Base-by-base conservation (phyloP, 2,329 filamentous ascomycete species). In the Lasiodiplodia citricola region DNA sequence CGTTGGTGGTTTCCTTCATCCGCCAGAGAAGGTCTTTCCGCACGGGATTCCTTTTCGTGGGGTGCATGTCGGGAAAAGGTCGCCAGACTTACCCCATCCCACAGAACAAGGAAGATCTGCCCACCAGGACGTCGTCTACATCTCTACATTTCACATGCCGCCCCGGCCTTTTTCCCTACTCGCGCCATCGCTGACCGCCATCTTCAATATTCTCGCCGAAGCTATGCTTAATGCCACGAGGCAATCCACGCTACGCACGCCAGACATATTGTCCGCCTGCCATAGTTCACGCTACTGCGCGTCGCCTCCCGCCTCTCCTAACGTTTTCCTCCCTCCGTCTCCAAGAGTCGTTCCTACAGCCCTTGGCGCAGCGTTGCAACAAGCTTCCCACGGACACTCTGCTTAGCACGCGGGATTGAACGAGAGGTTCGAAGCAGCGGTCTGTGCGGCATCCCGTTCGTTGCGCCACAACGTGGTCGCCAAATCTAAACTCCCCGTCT, bases 121-220 rank as follows among this genome's bases (percentile, higher is more conserved):
- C 37, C 60, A 3, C 28, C 28, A 52, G 8, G 47, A 14, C 16
- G 38, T 11, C 31, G 4, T 62, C 58, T 28, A 63, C 57, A 31
- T 47, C 10, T 23, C 23, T 47, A 28, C 38, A 1, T 47, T 62
- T 62, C 57, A 62, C 57, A 62, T 62, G 57, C 23, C 25, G 44
- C 28, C 31, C 31, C 60, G 60, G 60, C 25, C 47, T 64, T 64
- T 52, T n/a, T 64, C 28, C 60, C 60, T 37, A 52, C 47, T 64
- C 47, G 60, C 16, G 44, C 44, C 28, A 8, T 21, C 10, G 8
- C 31, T 64, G 60, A 54, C 60, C 60, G 60, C 60, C 60, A 64
- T 21, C 11, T 52, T 35, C 47, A n/a, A 38, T n/a, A 18, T 54
- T 37, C 44, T 25, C n/a, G 21, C 5, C 18, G 44, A 52, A 64